phyloP scores from a whole-genome alignment of 2,329 filamentous ascomycete genomes.

The Dendryphion nanum region DNA sequence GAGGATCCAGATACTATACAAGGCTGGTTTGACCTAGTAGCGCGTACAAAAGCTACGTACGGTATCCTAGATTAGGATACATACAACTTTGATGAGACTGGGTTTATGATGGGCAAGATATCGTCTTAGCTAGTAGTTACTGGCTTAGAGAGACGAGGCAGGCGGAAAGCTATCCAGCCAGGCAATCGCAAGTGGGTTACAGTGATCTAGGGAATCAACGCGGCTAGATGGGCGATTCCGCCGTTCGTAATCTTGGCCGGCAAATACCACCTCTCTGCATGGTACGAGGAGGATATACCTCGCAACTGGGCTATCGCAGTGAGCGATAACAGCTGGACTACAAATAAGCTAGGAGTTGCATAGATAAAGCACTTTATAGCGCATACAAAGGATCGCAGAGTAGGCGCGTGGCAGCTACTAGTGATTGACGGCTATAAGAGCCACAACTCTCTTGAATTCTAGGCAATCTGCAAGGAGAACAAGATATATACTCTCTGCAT shows the following conservation, averaged over 20 bases:
- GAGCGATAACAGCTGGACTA: conserved; percentile 36
- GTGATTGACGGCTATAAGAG: conserved; percentile 41
- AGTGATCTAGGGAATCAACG: conserved; percentile 4
- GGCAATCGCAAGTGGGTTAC: conserved; percentile 9
- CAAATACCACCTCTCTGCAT: conserved; percentile 8
- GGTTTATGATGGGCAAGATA: conserved; percentile 15
- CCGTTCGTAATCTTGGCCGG: conserved; percentile 17
- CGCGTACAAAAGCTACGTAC: conserved; percentile 3
- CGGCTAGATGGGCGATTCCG: conserved; percentile 8
- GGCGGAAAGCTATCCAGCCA: conserved; percentile 5
- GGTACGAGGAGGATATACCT: conserved; percentile 9
- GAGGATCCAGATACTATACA: conserved; percentile 2
- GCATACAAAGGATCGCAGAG: conserved; percentile 20
- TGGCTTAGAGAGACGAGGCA: conserved; percentile 4
- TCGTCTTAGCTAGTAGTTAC: conserved; percentile 6
- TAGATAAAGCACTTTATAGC: conserved; percentile 40
- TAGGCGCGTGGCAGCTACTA: conserved; percentile 33
- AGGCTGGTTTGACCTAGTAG: conserved; percentile 3
- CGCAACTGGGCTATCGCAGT: conserved; percentile 26
- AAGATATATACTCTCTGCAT: conserved; percentile 41
- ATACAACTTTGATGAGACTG: conserved; percentile 18
- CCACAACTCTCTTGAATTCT: conserved; percentile 35
- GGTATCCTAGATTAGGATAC: conserved; percentile 7
- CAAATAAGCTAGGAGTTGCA: conserved; percentile 31
- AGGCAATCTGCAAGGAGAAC: conserved; percentile 34